Percentiles rank a stretch among this genome's conserved stretches.
Conservation (phyloP, 805 yeast genomes). For the Ogataea haglerorum region DNA sequence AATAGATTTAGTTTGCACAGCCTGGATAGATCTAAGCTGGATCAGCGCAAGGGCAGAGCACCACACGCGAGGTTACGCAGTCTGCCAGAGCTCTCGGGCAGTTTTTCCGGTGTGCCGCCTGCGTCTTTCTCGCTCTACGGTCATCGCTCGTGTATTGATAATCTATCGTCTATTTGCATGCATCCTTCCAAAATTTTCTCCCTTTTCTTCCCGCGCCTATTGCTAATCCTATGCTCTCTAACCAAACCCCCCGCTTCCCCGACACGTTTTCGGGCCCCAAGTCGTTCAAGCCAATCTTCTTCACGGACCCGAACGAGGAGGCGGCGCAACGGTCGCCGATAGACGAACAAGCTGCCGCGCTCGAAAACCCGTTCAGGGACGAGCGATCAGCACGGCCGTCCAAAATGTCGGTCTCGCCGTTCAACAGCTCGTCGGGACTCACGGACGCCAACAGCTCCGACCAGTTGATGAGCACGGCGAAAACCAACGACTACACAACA, state of each 20-base stretch:
- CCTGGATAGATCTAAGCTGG: background rate
- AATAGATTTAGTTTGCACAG: conserved; percentile 7
- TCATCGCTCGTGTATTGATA: no score
- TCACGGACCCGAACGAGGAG: conserved; percentile 21
- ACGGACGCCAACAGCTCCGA: conserved; percentile 9
- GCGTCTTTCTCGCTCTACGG: no score
- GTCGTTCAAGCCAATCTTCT: conserved; percentile 18
- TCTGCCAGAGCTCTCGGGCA: no score
- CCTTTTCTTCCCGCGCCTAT: conserved; percentile 10
- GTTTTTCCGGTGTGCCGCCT: no score
- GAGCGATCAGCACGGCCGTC: conserved; percentile 6
- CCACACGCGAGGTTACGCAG: no score
- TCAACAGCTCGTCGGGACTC: conserved; percentile 6
- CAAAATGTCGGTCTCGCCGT: conserved; percentile 7
- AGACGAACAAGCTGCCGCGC: conserved; percentile 7
- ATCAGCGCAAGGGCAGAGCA: no score
- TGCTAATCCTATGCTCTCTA: conserved; percentile 17
- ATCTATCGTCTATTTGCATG: no score
- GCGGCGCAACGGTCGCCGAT: conserved; percentile 9
- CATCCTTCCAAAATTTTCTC: conserved; percentile 1
- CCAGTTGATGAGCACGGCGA: conserved; percentile 6
- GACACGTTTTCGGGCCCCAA: conserved; percentile 14
- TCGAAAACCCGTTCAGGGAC: conserved; percentile 17
- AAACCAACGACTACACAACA: conserved; percentile 4
- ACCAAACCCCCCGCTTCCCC: conserved; percentile 17